Evolutionary conservation across 345 rosid species (phyloP).

Genomic region (Reutealis trisperma): DNA sequence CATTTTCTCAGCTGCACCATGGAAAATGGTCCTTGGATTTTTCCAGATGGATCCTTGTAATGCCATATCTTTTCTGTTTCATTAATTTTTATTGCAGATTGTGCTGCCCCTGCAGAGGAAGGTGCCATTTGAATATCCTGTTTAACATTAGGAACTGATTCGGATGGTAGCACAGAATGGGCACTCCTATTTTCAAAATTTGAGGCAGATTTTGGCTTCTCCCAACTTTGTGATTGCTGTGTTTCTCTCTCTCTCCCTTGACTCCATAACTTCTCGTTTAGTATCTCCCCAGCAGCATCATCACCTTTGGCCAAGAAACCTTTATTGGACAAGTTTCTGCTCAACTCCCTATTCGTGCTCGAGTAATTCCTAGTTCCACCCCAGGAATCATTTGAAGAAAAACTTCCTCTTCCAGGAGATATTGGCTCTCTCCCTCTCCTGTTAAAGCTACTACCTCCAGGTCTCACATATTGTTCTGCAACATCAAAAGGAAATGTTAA

Average conservation of each 20-base stretch:
- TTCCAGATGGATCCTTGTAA: constrained; percentile 93
- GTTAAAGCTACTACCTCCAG: constrained; percentile 64
- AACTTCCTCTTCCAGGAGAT: constrained; percentile 72
- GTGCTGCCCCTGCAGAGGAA: constrained; percentile 37
- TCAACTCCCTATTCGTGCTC: constrained; percentile 55
- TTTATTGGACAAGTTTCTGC: constrained; percentile 65
- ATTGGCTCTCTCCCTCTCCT: constrained; percentile 77
- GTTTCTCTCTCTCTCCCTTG: constrained; percentile 62
- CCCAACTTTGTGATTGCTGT: constrained; percentile 51
- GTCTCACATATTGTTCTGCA: constrained; percentile 58
- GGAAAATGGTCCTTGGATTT: constrained; percentile 95
- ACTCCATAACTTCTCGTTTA: constrained; percentile 55
- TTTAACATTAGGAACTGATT: constrained; percentile 45
- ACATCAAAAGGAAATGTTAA: constrained; percentile 29
- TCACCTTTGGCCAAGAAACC: constrained; percentile 57
- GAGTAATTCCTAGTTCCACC: constrained; percentile 63
- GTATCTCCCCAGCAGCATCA: constrained; percentile 52
- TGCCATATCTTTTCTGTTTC: constrained; percentile 94
- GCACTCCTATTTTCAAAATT: constrained; percentile 46
- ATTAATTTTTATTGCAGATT: constrained; percentile 48
- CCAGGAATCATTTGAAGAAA: constrained; percentile 61
- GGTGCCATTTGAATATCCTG: constrained; percentile 46
- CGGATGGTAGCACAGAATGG: constrained; percentile 38
- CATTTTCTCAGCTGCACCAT: constrained; percentile 93
- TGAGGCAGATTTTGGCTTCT: constrained; percentile 51